These are phyloP conservation scores for Saccharomycopsis hybrid DNA, from an alignment of 1,139 yeast species.

Conservation along the genomic window DNA sequence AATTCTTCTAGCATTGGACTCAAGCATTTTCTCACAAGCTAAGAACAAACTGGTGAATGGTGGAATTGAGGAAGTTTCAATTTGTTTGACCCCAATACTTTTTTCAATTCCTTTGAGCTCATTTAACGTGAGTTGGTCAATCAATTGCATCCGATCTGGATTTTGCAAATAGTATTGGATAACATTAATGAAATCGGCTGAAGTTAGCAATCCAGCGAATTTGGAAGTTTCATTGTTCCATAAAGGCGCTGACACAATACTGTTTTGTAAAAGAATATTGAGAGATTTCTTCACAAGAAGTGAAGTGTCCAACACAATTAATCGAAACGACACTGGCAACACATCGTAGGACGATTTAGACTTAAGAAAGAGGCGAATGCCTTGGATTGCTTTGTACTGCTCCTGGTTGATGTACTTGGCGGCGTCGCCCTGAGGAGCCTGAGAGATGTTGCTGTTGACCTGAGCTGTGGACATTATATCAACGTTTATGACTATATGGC, in stretches of 20 bases:
- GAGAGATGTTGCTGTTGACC: no score
- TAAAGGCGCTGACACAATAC: slow-evolving; percentile 92
- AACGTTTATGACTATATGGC: no score
- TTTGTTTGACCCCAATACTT: slow-evolving; percentile 74
- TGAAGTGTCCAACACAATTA: slow-evolving; percentile 90
- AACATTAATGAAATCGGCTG: slow-evolving; percentile 90
- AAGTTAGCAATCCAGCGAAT: slow-evolving; percentile 91
- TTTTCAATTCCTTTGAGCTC: slow-evolving; percentile 82
- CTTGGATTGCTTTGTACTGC: slow-evolving; percentile 62
- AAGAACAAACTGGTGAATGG: slow-evolving; percentile 89
- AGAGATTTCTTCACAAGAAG: slow-evolving; percentile 85
- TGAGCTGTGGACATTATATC: background rate
- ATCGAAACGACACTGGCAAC: slow-evolving; percentile 87
- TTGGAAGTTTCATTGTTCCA: slow-evolving; percentile 89
- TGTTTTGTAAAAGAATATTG: slow-evolving; percentile 84
- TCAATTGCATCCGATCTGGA: slow-evolving; percentile 86
- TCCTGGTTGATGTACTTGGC: slow-evolving; percentile 30
- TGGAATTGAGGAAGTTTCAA: slow-evolving; percentile 84
- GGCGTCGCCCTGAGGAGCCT: background rate
- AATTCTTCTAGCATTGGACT: slow-evolving; percentile 84
- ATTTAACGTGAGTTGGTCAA: slow-evolving; percentile 78
- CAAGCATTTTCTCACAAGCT: slow-evolving; percentile 90
- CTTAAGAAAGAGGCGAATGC: slow-evolving; percentile 77
- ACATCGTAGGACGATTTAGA: slow-evolving; percentile 96
- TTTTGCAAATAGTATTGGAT: slow-evolving; percentile 90